These are phyloP conservation scores for Ocimum tenuiflorum DNA, from an alignment of 257 asterid genomes.

Conservation along the genomic window DNA sequence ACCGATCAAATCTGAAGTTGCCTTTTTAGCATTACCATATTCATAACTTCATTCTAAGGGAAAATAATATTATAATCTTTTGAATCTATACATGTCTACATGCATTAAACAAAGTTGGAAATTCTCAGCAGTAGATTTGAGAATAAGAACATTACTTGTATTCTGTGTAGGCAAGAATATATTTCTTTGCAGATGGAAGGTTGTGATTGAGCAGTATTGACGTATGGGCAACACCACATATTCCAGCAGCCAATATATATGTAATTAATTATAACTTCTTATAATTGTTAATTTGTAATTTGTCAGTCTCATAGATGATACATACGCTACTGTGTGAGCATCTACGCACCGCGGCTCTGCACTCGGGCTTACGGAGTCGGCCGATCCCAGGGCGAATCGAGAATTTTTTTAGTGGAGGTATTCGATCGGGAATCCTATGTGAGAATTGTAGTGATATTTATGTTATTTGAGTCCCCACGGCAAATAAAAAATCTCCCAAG, in stretches of 20 bases:
- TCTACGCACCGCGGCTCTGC: no score
- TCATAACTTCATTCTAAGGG: constrained; percentile 13
- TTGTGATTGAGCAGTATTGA: constrained; percentile 16
- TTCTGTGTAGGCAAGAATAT: constrained; percentile 20
- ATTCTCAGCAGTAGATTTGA: constrained; percentile 7
- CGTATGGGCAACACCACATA: constrained; percentile 18
- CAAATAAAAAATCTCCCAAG: no score
- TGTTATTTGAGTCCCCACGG: no score
- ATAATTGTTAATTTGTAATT: no score
- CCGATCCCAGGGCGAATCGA: no score
- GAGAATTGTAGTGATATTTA: no score
- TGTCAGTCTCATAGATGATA: no score
- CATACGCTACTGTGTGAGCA: no score
- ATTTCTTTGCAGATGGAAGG: constrained; percentile 20
- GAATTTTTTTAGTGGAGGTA: no score
- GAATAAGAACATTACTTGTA: constrained; percentile 30
- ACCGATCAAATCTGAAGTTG: background rate
- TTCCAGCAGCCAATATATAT: background rate
- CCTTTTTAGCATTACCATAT: constrained; percentile 15
- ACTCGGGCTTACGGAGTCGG: no score
- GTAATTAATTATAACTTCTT: no score
- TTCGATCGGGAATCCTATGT: no score
- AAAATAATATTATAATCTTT: constrained; percentile 3
- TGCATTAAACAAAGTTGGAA: background rate
- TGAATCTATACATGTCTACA: background rate